phyloP scores from a whole-genome alignment of 2,329 filamentous ascomycete genomes.

The Aureobasidium zeae region DNA sequence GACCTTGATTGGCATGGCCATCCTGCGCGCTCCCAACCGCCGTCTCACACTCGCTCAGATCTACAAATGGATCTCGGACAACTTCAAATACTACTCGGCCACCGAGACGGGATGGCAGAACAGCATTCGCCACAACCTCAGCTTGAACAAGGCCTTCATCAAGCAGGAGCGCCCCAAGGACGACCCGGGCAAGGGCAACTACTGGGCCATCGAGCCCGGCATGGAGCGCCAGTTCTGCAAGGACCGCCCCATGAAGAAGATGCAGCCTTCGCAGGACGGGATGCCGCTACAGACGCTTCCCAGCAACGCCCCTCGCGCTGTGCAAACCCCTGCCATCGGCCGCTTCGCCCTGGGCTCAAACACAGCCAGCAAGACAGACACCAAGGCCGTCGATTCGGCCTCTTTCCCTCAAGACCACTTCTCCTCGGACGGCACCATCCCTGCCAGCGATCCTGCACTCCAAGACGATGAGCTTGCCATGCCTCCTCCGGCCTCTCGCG shows the following conservation, averaged over 20 bases:
- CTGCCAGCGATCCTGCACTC: slow-evolving; percentile 41
- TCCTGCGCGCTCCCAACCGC: slow-evolving; percentile 72
- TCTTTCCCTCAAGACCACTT: slow-evolving; percentile 44
- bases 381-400: slow-evolving; percentile 40
- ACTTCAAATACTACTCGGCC: slow-evolving; percentile 76
- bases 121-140: slow-evolving; percentile 96
- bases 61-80: slow-evolving; percentile 99
- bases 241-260: slow-evolving; percentile 45
- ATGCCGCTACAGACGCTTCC: slow-evolving; percentile 24
- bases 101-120: slow-evolving; percentile 94
- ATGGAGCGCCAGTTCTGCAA: slow-evolving; percentile 87
- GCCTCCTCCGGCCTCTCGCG: slow-evolving; percentile 34
- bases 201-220: slow-evolving; percentile 88
- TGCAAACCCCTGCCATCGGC: slow-evolving; percentile 32
- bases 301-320: slow-evolving; percentile 24
- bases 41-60: slow-evolving; percentile 88
- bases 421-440: slow-evolving; percentile 44
- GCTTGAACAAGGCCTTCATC: slow-evolving; percentile 90
- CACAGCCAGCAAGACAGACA: slow-evolving; percentile 24
- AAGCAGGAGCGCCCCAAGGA: slow-evolving; percentile 95
- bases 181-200: slow-evolving; percentile 94
- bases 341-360: slow-evolving; percentile 29
- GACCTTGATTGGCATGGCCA: slow-evolving; percentile 92
- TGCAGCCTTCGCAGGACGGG: slow-evolving; percentile 44
- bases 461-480: slow-evolving; percentile 38